Evolutionary conservation across 2,329 filamentous ascomycete genomes (phyloP), one percentile per base, ranked within the genome.

Genomic region (Paraphaeosphaeria minitans): DNA sequence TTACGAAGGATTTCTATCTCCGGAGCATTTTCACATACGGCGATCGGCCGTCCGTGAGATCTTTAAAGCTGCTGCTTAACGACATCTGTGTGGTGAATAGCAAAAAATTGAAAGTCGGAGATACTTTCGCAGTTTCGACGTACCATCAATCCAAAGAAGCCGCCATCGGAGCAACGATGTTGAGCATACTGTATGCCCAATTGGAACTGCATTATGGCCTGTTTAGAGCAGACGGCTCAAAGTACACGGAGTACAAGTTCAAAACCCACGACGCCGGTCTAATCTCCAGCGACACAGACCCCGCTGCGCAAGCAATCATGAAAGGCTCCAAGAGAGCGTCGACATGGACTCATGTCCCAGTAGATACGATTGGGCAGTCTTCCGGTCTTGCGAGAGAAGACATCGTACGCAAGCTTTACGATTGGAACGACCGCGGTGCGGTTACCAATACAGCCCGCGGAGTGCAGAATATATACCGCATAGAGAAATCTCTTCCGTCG

Each of bases 21-120:
- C 80, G 82, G 12, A 86, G 89, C 61, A 82, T 83, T 60, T 87
- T 88, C 67, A 82, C 84, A 0, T 80, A 85, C 8, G 84, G 85
- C 0, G 85, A 88, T 58, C 72, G 88, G 0, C 86, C 86, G 0
- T 85, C 85, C 2, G 75, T 74, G 0, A 68, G 75, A 9, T 85
- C 83, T 0, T 70, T 89, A 0, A 73, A 71, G 4, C 66, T 70
- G 0, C 72, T 88, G 0, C 70, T 89, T 2, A 67, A 78, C 7
- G 80, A 86, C 1, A 78, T 88, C 8, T 85, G 87, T 56, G 73
- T 75, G 21, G 64, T 45, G 27, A 63, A 68, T 10, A 71, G 71
- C 8, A 58, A 62, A 3, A 62, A 66, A 0, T 66, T 78, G 1
- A 68, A 72, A 2, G 64, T 77, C 3, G 81, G 79, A 1, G 75